phyloP scores from a whole-genome alignment of 768 basidiomycete species.

The Mycena galopus region DNA sequence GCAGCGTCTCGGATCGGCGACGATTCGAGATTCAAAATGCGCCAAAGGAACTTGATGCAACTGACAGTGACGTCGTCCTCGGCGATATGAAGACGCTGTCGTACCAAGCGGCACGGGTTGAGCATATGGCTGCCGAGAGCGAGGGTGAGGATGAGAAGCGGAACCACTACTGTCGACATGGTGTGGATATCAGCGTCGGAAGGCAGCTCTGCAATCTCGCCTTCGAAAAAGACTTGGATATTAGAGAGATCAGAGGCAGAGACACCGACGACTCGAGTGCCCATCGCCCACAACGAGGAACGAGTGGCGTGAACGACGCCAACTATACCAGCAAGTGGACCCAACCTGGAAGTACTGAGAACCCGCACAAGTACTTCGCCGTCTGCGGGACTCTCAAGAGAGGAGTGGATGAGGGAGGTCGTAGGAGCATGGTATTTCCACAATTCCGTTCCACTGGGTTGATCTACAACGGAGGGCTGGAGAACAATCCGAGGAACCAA shows the following conservation, averaged over 20 bases:
- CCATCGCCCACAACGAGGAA: background rate
- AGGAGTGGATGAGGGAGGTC: background rate
- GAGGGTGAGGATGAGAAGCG: background rate
- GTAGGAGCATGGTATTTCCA: background rate
- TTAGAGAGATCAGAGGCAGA: background rate
- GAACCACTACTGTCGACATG: background rate
- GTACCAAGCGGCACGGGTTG: background rate
- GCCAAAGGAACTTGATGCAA: background rate
- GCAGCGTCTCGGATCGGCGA: background rate
- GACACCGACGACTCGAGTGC: conserved; percentile 3
- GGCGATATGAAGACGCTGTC: background rate
- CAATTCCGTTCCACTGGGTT: background rate
- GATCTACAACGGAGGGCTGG: background rate
- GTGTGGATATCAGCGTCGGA: background rate
- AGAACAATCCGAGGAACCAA: conserved; percentile 2
- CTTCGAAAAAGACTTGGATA: background rate
- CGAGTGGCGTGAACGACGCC: background rate
- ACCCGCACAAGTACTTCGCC: background rate
- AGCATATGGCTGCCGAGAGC: background rate
- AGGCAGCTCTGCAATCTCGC: background rate
- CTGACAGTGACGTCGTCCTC: background rate
- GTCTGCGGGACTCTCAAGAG: background rate
- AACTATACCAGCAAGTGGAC: background rate
- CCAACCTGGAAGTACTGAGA: background rate
- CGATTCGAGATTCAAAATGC: background rate